Conservation (phyloP, 768 basidiomycete genomes). For the Austroboletus festivus region DNA sequence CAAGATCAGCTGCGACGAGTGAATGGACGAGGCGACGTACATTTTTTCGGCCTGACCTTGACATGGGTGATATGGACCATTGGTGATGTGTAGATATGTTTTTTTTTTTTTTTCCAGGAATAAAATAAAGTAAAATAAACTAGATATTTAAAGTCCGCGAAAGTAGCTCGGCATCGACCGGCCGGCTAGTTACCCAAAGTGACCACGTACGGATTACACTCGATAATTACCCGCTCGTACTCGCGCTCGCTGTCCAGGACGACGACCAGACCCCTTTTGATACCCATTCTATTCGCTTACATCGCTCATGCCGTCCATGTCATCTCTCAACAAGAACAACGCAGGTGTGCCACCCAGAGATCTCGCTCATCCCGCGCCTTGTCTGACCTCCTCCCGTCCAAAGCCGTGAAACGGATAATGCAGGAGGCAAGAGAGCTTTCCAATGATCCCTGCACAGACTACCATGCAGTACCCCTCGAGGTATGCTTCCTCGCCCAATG, state of each 20-base stretch:
- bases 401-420: slow-evolving; percentile 95
- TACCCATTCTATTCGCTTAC: too few relatives aligned
- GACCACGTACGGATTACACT: neutral
- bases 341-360: slow-evolving; percentile 52
- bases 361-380: neutral
- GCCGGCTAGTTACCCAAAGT: too few relatives aligned
- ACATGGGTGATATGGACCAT: slow-evolving; percentile 75
- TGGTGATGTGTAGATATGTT: too few relatives aligned
- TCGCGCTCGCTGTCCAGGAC: neutral
- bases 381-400: neutral
- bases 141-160: slow-evolving; percentile 11
- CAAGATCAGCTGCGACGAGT: neutral
- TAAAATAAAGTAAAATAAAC: too few relatives aligned
- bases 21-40: slow-evolving; percentile 37
- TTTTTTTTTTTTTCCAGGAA: too few relatives aligned
- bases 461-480: slow-evolving; percentile 76
- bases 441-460: slow-evolving; percentile 82
- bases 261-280: neutral
- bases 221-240: neutral
- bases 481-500: slow-evolving; percentile 39
- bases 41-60: slow-evolving; percentile 75
- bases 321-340: slow-evolving; percentile 83
- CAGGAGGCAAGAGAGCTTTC: slow-evolving; percentile 91
- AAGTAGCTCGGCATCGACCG: too few relatives aligned
- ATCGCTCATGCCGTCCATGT: slow-evolving; percentile 8